Base-by-base conservation (phyloP, 306 rosid genomes). In the Prunus mira region DNA sequence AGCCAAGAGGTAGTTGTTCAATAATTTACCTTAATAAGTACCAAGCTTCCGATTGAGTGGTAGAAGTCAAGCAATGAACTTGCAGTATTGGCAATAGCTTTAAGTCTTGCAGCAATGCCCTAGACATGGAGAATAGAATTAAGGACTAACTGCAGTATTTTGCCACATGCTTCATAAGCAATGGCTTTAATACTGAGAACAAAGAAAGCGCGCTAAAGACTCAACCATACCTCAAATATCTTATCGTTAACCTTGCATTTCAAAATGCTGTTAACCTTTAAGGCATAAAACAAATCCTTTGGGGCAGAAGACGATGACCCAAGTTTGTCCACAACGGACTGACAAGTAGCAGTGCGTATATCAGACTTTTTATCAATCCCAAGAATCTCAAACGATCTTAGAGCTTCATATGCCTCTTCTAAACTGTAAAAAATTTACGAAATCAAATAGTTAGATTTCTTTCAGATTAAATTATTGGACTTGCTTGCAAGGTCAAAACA, bases 391-490 rank as follows among this genome's bases (percentile, higher is more conserved):
- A 89, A 88, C 34, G 92, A 87, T 78, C 91, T 88, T 5, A 92
- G 67, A 15, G 91, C 96, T 84, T 91, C 97, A 55, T 89, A 89
- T 45, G 96, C 81, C 76, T 89, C 91, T 83, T 96, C 97, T 54
- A 92, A 78, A 86, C 99, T 96, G 96, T 69, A 51, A 68, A 79
- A 66, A 80, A 6, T 32, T 9, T 24, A 82, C 25, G 38, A 78
- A 15, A 68, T 18, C 56, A 69, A 52, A 80, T 58, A 66, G 76
- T 77, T 67, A 67, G 56, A 61, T 65, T 30, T 32, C 67, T 46
- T 20, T 51, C 28, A 47, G 30, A 28, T 27, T 15, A 45, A 75
- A 25, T 38, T 8, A 56, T 3, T 10, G 11, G 27, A 20, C 20
- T 20, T 56, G 27, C 27, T 56, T 56, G 27, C 27, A 10, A 56